A percentile compares a stretch with the other conserved stretches of the same genome.
phyloP scores from a whole-genome alignment of 495 filamentous ascomycete genomes.

The Penicillium bovifimosum region DNA sequence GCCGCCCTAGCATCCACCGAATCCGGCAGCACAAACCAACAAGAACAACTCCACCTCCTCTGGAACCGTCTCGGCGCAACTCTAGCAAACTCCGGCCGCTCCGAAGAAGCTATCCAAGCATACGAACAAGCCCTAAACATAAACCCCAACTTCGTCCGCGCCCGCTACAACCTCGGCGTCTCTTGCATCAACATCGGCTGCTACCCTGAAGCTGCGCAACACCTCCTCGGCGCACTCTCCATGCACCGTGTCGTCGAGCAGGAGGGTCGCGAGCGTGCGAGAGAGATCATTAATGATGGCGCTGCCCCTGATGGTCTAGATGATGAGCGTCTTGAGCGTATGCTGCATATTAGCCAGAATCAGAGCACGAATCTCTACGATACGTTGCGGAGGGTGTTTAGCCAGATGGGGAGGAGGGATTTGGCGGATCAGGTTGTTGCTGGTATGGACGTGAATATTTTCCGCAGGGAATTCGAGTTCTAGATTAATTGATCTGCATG shows the following conservation, averaged over 20 bases:
- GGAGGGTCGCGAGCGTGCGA: slow-evolving; percentile 73
- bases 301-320: slow-evolving; percentile 44
- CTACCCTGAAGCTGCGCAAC: slow-evolving; percentile 85
- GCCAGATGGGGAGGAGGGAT: slow-evolving; percentile 86
- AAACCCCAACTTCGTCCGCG: slow-evolving; percentile 91
- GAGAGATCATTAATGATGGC: slow-evolving; percentile 68
- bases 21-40: slow-evolving; percentile 67
- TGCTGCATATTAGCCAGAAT: slow-evolving; percentile 76
- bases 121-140: slow-evolving; percentile 88
- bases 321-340: slow-evolving; percentile 68
- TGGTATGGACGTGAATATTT: slow-evolving; percentile 86
- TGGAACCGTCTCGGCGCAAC: slow-evolving; percentile 98
- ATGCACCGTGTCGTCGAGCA: slow-evolving; percentile 95
- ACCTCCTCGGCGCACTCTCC: slow-evolving; percentile 86
- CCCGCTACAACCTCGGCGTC: slow-evolving; percentile 94
- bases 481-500: too few relatives aligned
- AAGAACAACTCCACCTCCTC: slow-evolving; percentile 77
- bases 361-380: slow-evolving; percentile 95
- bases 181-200: slow-evolving; percentile 97
- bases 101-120: slow-evolving; percentile 91
- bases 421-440: slow-evolving; percentile 78
- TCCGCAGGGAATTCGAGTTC: slow-evolving; percentile 77
- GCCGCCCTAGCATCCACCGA: slow-evolving; percentile 80
- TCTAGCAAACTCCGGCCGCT: slow-evolving; percentile 86
- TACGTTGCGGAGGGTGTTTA: slow-evolving; percentile 86